These are phyloP conservation scores for Orychophragmus violaceus DNA, from an alignment of 345 rosid genomes.

Conservation along the genomic window DNA sequence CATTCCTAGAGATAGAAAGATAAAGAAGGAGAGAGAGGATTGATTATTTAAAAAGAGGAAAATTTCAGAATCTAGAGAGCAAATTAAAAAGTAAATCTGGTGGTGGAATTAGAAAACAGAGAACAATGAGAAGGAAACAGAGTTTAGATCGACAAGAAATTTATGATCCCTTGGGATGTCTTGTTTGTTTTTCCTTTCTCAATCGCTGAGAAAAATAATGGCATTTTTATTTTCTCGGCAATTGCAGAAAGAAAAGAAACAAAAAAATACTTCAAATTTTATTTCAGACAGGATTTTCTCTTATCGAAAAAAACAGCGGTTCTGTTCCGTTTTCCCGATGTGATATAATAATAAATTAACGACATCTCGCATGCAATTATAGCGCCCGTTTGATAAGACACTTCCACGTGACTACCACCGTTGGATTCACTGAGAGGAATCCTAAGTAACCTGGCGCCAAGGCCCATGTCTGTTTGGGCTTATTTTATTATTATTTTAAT, in stretches of 20 bases:
- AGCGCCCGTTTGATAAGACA: conserved; percentile 9
- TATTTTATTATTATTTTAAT: neutral
- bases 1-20: conserved; percentile 8
- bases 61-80: conserved; percentile 16
- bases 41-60: neutral
- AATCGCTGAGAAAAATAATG: conserved; percentile 33
- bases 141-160: neutral
- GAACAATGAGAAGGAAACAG: neutral
- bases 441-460: conserved; percentile 21
- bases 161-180: neutral
- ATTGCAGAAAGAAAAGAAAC: conserved; percentile 26
- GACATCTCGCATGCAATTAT: conserved; percentile 22
- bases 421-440: conserved; percentile 29
- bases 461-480: neutral
- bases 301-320: conserved; percentile 14
- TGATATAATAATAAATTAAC: neutral
- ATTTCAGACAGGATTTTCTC: neutral
- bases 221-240: conserved; percentile 33
- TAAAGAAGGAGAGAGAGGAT: neutral
- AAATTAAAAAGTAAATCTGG: conserved; percentile 7
- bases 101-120: neutral
- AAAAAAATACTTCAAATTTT: neutral
- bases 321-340: conserved; percentile 12
- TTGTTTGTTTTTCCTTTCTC: conserved; percentile 14
- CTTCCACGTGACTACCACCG: conserved; percentile 32